phyloP scores from a whole-genome alignment of 2,329 filamentous ascomycete genomes.

The Colletotrichum limetticola region DNA sequence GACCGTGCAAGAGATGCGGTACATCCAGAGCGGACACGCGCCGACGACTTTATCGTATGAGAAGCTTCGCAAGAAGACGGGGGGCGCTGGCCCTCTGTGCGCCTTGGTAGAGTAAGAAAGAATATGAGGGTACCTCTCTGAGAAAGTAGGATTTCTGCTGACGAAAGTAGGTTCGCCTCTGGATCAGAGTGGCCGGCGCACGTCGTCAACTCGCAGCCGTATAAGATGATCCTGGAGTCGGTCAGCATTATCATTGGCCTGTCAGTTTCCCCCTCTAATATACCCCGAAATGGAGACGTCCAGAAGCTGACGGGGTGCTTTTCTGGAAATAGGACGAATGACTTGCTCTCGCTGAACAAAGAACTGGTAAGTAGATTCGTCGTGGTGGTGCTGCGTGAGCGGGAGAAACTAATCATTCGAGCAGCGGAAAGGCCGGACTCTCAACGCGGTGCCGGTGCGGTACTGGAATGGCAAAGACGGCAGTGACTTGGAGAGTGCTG shows the following conservation, averaged over 20 bases:
- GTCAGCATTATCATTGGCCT: conserved; percentile 28
- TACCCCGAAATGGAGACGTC: neutral
- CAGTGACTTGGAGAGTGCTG: conserved; percentile 2
- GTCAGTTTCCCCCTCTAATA: neutral
- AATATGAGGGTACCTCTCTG: too few species aligned
- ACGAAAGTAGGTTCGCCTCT: conserved; percentile 24
- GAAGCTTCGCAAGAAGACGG: conserved; percentile 22
- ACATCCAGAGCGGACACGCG: conserved; percentile 19
- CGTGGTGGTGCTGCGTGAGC: too few species aligned
- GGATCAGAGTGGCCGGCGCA: conserved; percentile 1
- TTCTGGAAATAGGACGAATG: conserved; percentile 23
- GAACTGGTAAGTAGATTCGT: conserved; percentile 14
- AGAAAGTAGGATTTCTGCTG: neutral
- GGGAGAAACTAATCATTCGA: neutral
- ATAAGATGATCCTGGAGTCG: conserved; percentile 15
- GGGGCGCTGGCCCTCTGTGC: conserved; percentile 26
- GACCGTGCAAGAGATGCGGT: conserved; percentile 21
- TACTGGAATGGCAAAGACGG: conserved; percentile 13
- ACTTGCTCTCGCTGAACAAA: conserved; percentile 29
- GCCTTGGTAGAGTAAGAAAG: conserved; percentile 30
- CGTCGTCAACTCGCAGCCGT: conserved; percentile 4
- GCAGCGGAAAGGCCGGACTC: conserved; percentile 14
- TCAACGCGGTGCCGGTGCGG: conserved; percentile 28
- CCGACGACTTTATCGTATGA: conserved; percentile 22
- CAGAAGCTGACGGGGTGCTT: neutral